Percentiles rank a stretch among this genome's conserved stretches.
Evolutionary conservation across 1,139 yeast species (phyloP).

Genomic region (Protomyces pachydermus): DNA sequence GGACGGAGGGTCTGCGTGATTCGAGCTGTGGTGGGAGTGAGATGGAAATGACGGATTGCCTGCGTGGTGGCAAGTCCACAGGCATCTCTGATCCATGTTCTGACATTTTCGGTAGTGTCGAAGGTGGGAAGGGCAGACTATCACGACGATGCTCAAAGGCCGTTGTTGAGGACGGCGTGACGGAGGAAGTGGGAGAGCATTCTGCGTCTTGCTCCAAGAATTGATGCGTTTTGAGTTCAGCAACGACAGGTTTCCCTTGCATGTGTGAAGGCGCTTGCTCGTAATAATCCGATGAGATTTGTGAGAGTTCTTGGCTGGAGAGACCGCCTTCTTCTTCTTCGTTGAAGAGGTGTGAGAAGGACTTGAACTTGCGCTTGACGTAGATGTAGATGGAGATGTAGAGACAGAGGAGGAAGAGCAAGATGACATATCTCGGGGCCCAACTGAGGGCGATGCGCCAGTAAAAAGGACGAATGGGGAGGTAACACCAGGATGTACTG

Average conservation of each 20-base stretch:
- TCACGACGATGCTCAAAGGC: neutral
- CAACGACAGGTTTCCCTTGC: neutral
- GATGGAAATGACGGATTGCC: neutral
- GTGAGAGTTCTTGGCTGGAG: neutral
- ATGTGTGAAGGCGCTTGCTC: neutral
- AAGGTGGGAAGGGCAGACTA: neutral
- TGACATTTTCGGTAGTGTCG: neutral
- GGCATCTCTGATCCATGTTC: neutral
- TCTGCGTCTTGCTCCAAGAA: neutral
- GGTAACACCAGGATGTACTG: slow-evolving; percentile 48
- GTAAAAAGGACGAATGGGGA: slow-evolving; percentile 72
- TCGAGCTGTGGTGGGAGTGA: neutral
- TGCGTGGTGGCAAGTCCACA: neutral
- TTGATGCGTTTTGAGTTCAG: slow-evolving; percentile 1
- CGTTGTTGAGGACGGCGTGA: neutral
- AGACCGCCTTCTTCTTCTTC: neutral
- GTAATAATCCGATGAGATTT: neutral
- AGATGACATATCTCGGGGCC: slow-evolving; percentile 72
- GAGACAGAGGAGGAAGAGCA: slow-evolving; percentile 57
- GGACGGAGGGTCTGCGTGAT: slow-evolving; percentile 1
- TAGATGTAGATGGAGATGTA: slow-evolving; percentile 70
- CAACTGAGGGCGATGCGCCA: slow-evolving; percentile 69
- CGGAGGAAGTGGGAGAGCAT: neutral
- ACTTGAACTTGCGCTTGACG: slow-evolving; percentile 45
- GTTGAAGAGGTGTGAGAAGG: neutral